Base-by-base conservation (phyloP, 768 basidiomycete species). In the Grammothele lineata region DNA sequence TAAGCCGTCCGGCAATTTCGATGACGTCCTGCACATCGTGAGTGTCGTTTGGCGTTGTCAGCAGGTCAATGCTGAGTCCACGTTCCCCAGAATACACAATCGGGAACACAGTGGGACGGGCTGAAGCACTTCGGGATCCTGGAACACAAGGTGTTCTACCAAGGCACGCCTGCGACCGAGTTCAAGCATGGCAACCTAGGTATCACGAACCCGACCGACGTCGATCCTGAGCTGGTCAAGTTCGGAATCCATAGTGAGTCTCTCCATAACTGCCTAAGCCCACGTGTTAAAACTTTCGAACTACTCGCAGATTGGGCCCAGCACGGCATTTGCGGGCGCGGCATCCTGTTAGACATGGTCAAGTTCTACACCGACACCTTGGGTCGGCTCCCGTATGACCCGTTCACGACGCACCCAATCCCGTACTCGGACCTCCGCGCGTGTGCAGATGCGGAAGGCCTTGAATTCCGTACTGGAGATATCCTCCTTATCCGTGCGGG, bases 51-150 rank as follows among this genome's bases (percentile, higher is more conserved):
- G 12, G 7, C 35, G 35, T 17, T 32, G 35, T 36, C 9, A 12
- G 1, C 7, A n/a, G 15, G 8, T 19, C 6, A 36, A 5, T 14
- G n/a, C 18, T 30, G 27, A 30, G 8, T 30, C 14, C 27, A 7
- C 27, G 27, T 21, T 48, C 19, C 11, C 10, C 55, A 85, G 83
- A 85, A 86, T 52, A 82, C 83, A 0, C 84, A 85, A 65, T 82
- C 81, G 0, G 81, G 83, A 8, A 73, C 80, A 4, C 83, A 86
- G 55, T 84, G 83, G 83, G 83, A 85, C 54, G 81, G 83, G 7
- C 46, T 84, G 58, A 70, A 75, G 49, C 81, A 85, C 53, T 80
- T 71, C 55, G 80, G 80, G 2, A 49, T 84, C 34, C 39, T 62
- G 0, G 71, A 76, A 12, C 74, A 83, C 51, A 69, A 68, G 3